A percentile compares a stretch with the other conserved stretches of the same genome.
These are phyloP conservation scores for Cyclostephanos invisitatus DNA, from an alignment of 108 stramenopile species.

Conservation along the genomic window DNA sequence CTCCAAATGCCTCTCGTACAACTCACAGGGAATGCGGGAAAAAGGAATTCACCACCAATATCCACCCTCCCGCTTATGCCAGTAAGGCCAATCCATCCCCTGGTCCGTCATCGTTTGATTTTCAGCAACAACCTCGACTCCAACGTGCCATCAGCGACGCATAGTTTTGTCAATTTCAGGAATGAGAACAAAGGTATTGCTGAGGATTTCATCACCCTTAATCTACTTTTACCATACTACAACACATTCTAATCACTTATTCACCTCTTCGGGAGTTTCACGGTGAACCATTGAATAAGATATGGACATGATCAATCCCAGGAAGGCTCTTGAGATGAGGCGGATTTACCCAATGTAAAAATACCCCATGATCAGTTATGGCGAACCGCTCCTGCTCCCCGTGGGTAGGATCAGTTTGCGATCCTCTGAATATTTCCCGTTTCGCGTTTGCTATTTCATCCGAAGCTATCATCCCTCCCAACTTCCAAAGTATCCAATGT, in stretches of 20 bases:
- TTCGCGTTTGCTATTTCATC: constrained; percentile 43
- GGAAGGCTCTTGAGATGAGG: constrained; percentile 67
- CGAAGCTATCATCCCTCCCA: constrained; percentile 31
- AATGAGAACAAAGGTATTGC: constrained; percentile 84
- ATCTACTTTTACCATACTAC: too few relatives aligned
- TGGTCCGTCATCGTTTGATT: constrained; percentile 55
- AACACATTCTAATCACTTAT: too few relatives aligned
- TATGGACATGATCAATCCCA: constrained; percentile 76
- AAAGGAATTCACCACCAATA: constrained; percentile 57
- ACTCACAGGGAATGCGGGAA: constrained; percentile 60
- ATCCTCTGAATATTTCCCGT: neutral
- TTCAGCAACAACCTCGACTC: constrained; percentile 15
- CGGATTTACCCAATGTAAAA: constrained; percentile 76
- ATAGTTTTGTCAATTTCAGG: constrained; percentile 46
- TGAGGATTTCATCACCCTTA: too few relatives aligned
- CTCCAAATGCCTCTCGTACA: too few relatives aligned
- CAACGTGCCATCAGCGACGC: constrained; percentile 26
- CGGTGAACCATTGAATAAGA: constrained; percentile 32
- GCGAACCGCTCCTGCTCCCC: constrained; percentile 7
- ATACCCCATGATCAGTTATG: constrained; percentile 24
- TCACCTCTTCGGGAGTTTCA: too few relatives aligned
- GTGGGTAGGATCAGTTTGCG: neutral
- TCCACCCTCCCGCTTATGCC: constrained; percentile 51
- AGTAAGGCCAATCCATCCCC: constrained; percentile 55
- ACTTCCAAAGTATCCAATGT: constrained; percentile 52